phyloP scores from a whole-genome alignment of 1,139 yeast genomes.

The Yamadazyma buinensis region DNA sequence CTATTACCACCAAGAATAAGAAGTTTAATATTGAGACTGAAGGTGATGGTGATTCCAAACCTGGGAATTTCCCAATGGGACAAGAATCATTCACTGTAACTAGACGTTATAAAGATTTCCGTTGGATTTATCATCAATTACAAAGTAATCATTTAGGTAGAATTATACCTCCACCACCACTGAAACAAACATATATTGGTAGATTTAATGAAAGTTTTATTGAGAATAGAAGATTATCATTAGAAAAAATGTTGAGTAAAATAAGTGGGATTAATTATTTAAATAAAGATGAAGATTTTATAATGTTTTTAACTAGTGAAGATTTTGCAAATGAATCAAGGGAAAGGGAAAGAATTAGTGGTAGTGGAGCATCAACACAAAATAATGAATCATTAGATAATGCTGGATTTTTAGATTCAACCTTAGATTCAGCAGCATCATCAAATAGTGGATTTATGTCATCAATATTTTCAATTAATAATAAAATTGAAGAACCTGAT shows the following conservation, averaged over 20 bases:
- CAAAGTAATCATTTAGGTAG: constrained; percentile 85
- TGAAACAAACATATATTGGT: constrained; percentile 84
- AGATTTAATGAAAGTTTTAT: constrained; percentile 84
- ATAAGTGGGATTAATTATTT: constrained; percentile 55
- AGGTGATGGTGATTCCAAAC: background rate
- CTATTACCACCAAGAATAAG: constrained; percentile 58
- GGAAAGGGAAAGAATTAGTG: constrained; percentile 56
- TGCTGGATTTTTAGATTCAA: constrained; percentile 15
- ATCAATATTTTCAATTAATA: constrained; percentile 54
- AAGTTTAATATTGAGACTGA: constrained; percentile 13
- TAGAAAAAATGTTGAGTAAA: constrained; percentile 81
- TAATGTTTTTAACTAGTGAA: constrained; percentile 72
- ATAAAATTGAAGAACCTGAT: constrained; percentile 74
- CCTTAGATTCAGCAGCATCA: constrained; percentile 23
- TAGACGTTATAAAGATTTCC: constrained; percentile 78
- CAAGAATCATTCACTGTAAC: constrained; percentile 48
- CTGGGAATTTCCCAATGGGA: constrained; percentile 18
- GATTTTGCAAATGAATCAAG: constrained; percentile 64
- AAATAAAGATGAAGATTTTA: constrained; percentile 70
- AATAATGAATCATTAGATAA: constrained; percentile 41
- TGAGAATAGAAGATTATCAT: constrained; percentile 79
- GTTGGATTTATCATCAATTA: constrained; percentile 86
- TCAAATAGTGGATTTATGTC: constrained; percentile 56
- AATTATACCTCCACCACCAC: constrained; percentile 96
- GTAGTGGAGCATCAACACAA: constrained; percentile 48